Base-by-base conservation (phyloP, 352 stramenopile species). In the Phytophthora chlamydospora region DNA sequence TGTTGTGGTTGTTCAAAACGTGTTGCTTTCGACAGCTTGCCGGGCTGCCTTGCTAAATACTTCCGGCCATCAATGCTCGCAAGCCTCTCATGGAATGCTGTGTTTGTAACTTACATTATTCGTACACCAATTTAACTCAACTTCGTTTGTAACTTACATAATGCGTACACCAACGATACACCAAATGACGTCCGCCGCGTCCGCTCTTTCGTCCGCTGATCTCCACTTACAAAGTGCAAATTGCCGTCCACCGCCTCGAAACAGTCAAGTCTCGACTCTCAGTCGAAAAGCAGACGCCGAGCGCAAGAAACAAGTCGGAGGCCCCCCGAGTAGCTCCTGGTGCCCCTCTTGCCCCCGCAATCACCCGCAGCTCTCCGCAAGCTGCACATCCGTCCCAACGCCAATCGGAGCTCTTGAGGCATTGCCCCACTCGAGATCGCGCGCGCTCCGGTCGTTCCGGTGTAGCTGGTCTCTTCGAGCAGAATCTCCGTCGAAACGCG, bases 221-320 rank as follows among this genome's bases (percentile, higher is more conserved):
- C 21, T 24, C 21, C 21, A 24, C 21, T 24, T 24, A 24, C 21
- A 24, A 24, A 24, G 35, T 49, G 43, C 43, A 49, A 67, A 38
- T 67, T 4, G 14, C 7, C 29, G 38, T 58, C 58, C 42, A 11
- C 46, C 47, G 42, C 35, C 11, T 48, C 61, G 58, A 62, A 67
- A 67, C 59, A 67, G 59, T 53, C 58, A 48, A 58, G 52, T 52
- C 47, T 46, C 43, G 44, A 46, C 61, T 58, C 42, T 55, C 63
- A 67, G 41, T 68, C 58, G 40, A 68, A 72, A 68, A 72, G 64
- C 64, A 68, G 64, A 64, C 64, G 32, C 58, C 46, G 41, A 68
- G 35, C 46, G 35, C 42, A 65, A 61, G 52, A 44, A 65, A 44
- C 49, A 42, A 58, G 43, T 58, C 36, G 42, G 42, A 66, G 21